phyloP scores from a whole-genome alignment of 495 filamentous ascomycete genomes.

The Hypoxylon lenormandii region DNA sequence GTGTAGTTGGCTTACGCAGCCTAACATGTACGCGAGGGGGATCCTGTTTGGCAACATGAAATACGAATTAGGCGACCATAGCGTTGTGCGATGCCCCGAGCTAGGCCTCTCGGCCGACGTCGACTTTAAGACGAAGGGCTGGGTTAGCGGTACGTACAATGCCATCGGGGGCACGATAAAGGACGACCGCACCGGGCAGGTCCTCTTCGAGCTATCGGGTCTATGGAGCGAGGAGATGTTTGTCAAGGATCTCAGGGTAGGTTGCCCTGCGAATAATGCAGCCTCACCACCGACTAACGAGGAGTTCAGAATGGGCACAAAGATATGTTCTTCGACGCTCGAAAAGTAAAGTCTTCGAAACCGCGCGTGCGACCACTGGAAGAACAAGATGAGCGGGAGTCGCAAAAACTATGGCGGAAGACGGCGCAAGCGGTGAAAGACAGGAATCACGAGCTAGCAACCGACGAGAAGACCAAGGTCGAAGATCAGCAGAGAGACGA shows the following conservation, averaged over 20 bases:
- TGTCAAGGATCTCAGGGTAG: conserved; percentile 82
- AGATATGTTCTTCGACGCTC: conserved; percentile 89
- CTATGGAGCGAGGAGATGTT: conserved; percentile 95
- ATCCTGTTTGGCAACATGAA: conserved; percentile 99
- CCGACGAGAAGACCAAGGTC: conserved; percentile 93
- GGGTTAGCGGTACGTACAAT: conserved; percentile 95
- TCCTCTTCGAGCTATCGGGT: conserved; percentile 88
- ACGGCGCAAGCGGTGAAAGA: conserved; percentile 83
- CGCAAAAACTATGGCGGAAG: conserved; percentile 83
- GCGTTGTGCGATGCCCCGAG: conserved; percentile 92
- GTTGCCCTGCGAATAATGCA: conserved; percentile 36
- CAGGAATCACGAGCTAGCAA: conserved; percentile 87
- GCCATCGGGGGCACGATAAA: conserved; percentile 93
- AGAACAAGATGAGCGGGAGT: conserved; percentile 92
- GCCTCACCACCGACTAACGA: conserved; percentile 6
- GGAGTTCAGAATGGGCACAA: conserved; percentile 79
- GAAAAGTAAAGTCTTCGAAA: conserved; percentile 76
- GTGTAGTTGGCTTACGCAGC: conserved; percentile 77
- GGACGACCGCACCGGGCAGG: conserved; percentile 85
- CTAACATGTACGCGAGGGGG: conserved; percentile 98
- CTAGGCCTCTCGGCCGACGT: conserved; percentile 87
- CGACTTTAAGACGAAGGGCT: conserved; percentile 99
- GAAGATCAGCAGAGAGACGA: conserved; percentile 92
- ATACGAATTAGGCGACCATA: conserved; percentile 97
- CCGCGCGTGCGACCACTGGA: conserved; percentile 80